Percentiles rank a stretch among this genome's conserved stretches.
Conservation (phyloP, 2,329 filamentous ascomycete genomes). For the Lecanosticta acicola region DNA sequence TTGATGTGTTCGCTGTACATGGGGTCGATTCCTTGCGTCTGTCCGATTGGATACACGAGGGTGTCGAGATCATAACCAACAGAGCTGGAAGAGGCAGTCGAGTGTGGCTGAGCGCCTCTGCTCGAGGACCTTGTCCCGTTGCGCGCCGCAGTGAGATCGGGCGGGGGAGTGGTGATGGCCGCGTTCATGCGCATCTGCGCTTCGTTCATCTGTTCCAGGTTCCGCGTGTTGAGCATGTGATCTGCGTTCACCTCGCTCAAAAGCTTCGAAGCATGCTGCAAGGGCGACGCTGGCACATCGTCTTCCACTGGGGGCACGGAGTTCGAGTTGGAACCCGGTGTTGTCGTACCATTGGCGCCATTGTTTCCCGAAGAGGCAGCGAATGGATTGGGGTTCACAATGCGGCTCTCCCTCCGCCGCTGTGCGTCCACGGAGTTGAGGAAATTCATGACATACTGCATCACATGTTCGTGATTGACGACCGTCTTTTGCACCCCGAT, state of each 20-base stretch:
- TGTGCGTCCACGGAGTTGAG: slow-evolving; percentile 60
- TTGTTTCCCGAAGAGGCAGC: slow-evolving; percentile 8
- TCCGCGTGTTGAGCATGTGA: slow-evolving; percentile 57
- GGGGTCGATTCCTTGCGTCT: slow-evolving; percentile 87
- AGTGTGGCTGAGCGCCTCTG: slow-evolving; percentile 38
- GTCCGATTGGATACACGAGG: slow-evolving; percentile 84
- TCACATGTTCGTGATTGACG: slow-evolving; percentile 64
- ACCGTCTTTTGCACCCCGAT: slow-evolving; percentile 64
- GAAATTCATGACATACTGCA: slow-evolving; percentile 66
- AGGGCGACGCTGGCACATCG: slow-evolving; percentile 60
- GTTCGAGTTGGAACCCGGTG: slow-evolving; percentile 9
- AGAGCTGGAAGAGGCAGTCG: slow-evolving; percentile 46
- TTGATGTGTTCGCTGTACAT: slow-evolving; percentile 92
- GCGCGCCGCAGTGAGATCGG: slow-evolving; percentile 39
- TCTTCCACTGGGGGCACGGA: slow-evolving; percentile 40
- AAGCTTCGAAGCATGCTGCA: slow-evolving; percentile 63
- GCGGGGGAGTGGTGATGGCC: slow-evolving; percentile 52
- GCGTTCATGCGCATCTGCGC: slow-evolving; percentile 51
- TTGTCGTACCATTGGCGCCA: slow-evolving; percentile 12
- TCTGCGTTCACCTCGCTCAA: slow-evolving; percentile 61
- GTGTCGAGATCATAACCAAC: slow-evolving; percentile 58
- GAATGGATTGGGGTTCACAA: slow-evolving; percentile 36
- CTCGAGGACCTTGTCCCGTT: slow-evolving; percentile 39
- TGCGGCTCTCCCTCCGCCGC: slow-evolving; percentile 56
- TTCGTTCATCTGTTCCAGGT: slow-evolving; percentile 60